A percentile compares a stretch with the other conserved stretches of the same genome.
phyloP scores from a whole-genome alignment of 2,329 filamentous ascomycete genomes.

The Fusarium compactum region DNA sequence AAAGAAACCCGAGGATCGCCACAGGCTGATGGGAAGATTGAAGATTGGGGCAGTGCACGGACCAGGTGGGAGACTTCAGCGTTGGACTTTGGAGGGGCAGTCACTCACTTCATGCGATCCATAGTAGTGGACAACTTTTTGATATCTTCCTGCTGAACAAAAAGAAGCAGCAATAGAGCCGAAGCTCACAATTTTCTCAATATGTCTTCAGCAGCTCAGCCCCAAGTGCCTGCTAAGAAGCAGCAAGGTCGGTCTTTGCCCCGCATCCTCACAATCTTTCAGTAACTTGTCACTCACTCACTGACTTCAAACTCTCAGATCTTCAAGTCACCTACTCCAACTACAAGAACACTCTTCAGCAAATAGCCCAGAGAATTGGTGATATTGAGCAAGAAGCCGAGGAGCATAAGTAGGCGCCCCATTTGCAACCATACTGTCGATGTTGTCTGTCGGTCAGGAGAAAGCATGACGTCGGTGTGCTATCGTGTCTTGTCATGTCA shows the following conservation, averaged over 20 bases:
- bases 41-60: conserved; percentile 47
- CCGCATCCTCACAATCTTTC: conserved; percentile 1
- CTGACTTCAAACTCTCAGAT: conserved; percentile 62
- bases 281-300: conserved; percentile 27
- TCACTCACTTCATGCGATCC: conserved; percentile 17
- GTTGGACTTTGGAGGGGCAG: conserved; percentile 42
- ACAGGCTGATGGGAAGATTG: conserved; percentile 26
- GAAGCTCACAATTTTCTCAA: not conserved
- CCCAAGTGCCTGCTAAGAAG: conserved; percentile 71
- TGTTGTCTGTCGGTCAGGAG: conserved; percentile 5
- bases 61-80: conserved; percentile 42
- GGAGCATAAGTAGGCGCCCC: conserved; percentile 87
- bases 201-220: conserved; percentile 59
- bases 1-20: conserved; percentile 38
- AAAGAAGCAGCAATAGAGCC: not conserved
- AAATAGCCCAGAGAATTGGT: conserved; percentile 94
- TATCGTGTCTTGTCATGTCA: conserved; percentile 19
- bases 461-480: conserved; percentile 35
- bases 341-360: conserved; percentile 84
- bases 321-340: conserved; percentile 83
- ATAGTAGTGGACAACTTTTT: conserved; percentile 23
- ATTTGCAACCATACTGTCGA: conserved; percentile 27
- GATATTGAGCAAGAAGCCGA: conserved; percentile 98
- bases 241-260: conserved; percentile 72
- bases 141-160: conserved; percentile 16